Evolutionary conservation across 306 rosid species (phyloP).

Genomic region (Fragaria iinumae): DNA sequence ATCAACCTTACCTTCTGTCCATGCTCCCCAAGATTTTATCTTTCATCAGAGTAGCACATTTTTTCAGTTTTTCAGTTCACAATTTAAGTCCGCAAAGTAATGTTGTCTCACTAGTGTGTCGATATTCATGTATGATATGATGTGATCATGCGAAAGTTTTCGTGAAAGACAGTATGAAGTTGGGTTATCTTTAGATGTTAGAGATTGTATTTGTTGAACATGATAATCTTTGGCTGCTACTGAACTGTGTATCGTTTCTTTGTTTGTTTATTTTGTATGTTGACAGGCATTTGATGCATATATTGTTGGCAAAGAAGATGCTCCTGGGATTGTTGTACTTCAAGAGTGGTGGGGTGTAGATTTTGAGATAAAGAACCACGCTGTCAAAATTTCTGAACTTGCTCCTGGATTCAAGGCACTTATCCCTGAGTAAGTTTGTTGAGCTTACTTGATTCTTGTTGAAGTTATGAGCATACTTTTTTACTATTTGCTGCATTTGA

Average conservation of each 20-base stretch:
- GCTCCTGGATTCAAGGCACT: slow-evolving; percentile 82
- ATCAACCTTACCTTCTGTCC: not conserved
- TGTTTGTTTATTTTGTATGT: slow-evolving; percentile 5
- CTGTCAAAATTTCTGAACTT: slow-evolving; percentile 68
- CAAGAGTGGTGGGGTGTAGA: slow-evolving; percentile 98
- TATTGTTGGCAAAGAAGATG: slow-evolving; percentile 76
- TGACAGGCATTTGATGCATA: slow-evolving; percentile 76
- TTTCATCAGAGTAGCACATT: not conserved
- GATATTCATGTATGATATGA: not conserved
- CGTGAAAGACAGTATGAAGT: slow-evolving; percentile 1
- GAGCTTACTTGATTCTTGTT: not conserved
- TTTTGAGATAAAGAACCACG: slow-evolving; percentile 77
- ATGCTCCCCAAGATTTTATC: not conserved
- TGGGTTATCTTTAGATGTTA: slow-evolving; percentile 5
- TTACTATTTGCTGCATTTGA: slow-evolving; percentile 1
- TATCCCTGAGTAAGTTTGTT: slow-evolving; percentile 72
- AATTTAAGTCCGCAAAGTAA: not conserved
- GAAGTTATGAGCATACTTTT: not conserved
- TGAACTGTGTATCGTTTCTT: slow-evolving; percentile 11
- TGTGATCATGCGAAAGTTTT: not conserved
- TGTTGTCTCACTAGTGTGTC: not conserved
- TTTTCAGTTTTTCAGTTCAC: not conserved
- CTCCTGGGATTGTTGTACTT: slow-evolving; percentile 86
- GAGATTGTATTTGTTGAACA: slow-evolving; percentile 5
- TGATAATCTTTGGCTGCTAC: not conserved